Evolutionary conservation across 345 rosid genomes (phyloP).

Genomic region (Rhodomyrtus tomentosa): DNA sequence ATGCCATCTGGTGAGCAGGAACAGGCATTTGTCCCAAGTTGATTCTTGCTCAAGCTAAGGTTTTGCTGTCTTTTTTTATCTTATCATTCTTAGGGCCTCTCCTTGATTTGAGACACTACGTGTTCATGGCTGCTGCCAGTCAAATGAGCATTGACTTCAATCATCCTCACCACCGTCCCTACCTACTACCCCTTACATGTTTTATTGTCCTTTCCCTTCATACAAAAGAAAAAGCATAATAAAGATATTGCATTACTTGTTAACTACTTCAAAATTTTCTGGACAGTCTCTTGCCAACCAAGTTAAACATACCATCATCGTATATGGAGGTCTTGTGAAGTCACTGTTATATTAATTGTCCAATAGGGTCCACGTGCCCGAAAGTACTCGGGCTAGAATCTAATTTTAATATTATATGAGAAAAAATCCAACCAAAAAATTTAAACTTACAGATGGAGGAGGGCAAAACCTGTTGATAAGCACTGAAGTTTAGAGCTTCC

Average conservation of each 20-base stretch:
- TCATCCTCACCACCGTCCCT: not conserved
- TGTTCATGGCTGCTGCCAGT: not conserved
- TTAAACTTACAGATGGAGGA: accelerated
- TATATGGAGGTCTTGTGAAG: not conserved
- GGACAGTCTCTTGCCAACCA: not conserved
- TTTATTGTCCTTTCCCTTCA: not conserved
- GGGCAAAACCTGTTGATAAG: no score
- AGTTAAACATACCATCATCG: not conserved
- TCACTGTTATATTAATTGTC: not conserved
- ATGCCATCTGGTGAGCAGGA: not conserved
- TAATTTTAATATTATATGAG: accelerated
- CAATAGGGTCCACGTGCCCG: no score
- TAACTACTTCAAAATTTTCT: not conserved
- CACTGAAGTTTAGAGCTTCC: no score
- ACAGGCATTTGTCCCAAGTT: not conserved
- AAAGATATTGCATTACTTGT: not conserved
- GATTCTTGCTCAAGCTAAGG: not conserved
- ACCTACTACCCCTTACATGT: not conserved
- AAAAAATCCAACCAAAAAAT: accelerated
- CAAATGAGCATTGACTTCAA: not conserved
- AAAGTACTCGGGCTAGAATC: accelerated
- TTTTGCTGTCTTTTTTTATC: not conserved
- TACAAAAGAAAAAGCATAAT: not conserved
- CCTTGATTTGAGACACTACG: not conserved
- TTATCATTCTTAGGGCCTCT: no score